Evolutionary conservation across 257 asterid genomes (phyloP).

Genomic region (Nicotiana otophora): DNA sequence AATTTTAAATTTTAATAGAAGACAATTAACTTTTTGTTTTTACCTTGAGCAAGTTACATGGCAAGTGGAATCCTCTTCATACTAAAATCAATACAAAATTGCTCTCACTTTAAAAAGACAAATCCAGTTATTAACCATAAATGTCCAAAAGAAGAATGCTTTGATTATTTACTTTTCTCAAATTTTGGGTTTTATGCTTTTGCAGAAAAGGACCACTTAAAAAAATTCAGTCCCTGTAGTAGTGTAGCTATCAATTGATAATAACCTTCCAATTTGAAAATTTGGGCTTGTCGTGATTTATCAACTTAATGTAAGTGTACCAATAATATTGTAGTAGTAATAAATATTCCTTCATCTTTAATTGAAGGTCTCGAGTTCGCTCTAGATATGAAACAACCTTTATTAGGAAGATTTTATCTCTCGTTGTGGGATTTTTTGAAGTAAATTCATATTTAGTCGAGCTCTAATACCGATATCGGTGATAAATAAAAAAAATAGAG

Average conservation of each 20-base stretch:
- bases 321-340: no score
- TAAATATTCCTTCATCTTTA: no score
- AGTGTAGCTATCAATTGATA: conserved; percentile 6
- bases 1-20: background rate
- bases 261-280: background rate
- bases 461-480: no score
- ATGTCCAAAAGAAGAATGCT: background rate
- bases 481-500: no score
- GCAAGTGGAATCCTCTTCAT: background rate
- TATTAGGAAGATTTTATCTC: no score
- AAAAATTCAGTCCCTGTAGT: background rate
- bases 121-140: background rate
- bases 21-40: background rate
- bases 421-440: no score
- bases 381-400: no score
- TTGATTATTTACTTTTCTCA: background rate
- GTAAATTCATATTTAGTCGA: no score
- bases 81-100: background rate
- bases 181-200: conserved; percentile 3
- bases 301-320: background rate
- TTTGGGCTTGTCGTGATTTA: background rate
- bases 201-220: conserved; percentile 6
- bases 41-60: background rate
- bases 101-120: background rate
- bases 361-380: no score